These are phyloP conservation scores for Fusarium mundagurra DNA, from an alignment of 2,329 filamentous ascomycete species.

Conservation along the genomic window DNA sequence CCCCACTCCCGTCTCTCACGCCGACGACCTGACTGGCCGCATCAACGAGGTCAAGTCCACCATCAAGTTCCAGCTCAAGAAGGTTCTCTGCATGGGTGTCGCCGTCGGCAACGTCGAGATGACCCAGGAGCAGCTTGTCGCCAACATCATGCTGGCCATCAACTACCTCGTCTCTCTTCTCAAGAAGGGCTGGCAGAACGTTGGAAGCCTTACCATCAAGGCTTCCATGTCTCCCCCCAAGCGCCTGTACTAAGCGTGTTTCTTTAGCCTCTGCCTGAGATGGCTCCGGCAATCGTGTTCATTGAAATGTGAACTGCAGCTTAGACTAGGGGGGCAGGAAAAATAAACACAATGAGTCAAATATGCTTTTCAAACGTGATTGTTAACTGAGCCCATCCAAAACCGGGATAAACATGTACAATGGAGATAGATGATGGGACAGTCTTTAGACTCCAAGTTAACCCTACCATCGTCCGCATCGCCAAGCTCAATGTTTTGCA, in stretches of 20 bases:
- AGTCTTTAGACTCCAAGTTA: background rate
- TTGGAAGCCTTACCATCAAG: slow-evolving; percentile 99
- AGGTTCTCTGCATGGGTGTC: slow-evolving; percentile 99
- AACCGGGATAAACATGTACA: background rate
- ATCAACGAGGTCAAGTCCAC: slow-evolving; percentile 99
- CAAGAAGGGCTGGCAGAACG: slow-evolving; percentile 99
- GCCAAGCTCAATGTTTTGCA: background rate
- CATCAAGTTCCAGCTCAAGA: slow-evolving; percentile 99
- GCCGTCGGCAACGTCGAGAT: slow-evolving; percentile 99
- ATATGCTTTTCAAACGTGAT: background rate
- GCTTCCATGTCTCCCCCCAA: slow-evolving; percentile 99
- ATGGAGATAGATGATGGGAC: no score
- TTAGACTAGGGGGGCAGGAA: slow-evolving; percentile 33
- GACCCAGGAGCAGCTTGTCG: slow-evolving; percentile 93
- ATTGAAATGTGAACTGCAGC: slow-evolving; percentile 28
- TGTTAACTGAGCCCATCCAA: background rate
- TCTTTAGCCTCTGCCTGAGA: slow-evolving; percentile 37
- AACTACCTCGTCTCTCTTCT: slow-evolving; percentile 99
- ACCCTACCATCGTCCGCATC: background rate
- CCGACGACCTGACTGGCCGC: slow-evolving; percentile 92
- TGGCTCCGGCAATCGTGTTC: slow-evolving; percentile 30
- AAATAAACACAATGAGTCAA: slow-evolving; percentile 35
- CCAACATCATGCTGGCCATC: slow-evolving; percentile 99
- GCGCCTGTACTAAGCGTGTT: slow-evolving; percentile 84
- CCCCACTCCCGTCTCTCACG: slow-evolving; percentile 97